Percentiles rank a stretch among this genome's conserved stretches.
Evolutionary conservation across 305 asterid species (phyloP).

Genomic region (Fraxinus floribunda): DNA sequence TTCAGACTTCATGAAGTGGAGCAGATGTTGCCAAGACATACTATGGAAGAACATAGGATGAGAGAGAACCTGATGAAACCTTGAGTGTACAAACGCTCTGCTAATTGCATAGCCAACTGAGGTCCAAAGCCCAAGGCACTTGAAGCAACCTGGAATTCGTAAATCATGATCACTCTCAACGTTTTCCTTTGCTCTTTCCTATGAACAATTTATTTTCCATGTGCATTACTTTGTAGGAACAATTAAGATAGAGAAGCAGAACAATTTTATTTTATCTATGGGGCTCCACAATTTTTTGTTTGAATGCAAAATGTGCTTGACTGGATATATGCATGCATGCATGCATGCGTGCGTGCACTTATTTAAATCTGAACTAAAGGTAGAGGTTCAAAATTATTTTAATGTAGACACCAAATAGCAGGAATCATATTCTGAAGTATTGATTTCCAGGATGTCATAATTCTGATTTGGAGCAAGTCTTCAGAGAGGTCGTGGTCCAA

Average conservation of each 20-base stretch:
- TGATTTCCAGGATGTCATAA: background rate
- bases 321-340: background rate
- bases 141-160: slow-evolving; percentile 74
- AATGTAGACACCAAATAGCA: background rate
- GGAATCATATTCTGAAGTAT: background rate
- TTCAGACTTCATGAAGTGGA: slow-evolving; percentile 7
- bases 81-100: slow-evolving; percentile 91
- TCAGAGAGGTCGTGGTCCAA: background rate
- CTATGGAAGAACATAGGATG: slow-evolving; percentile 4
- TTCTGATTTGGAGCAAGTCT: background rate
- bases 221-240: background rate
- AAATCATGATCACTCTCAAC: slow-evolving; percentile 19
- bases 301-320: background rate
- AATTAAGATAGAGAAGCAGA: background rate
- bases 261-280: background rate
- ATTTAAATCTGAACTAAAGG: background rate
- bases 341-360: background rate
- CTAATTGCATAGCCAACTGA: slow-evolving; percentile 88
- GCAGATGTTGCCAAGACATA: slow-evolving; percentile 2
- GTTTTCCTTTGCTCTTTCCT: background rate
- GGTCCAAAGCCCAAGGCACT: slow-evolving; percentile 91
- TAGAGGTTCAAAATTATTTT: background rate
- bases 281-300: background rate
- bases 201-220: background rate
- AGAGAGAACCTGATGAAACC: slow-evolving; percentile 77